phyloP scores from a whole-genome alignment of 306 rosid genomes.

The Hippophae tibetana region DNA sequence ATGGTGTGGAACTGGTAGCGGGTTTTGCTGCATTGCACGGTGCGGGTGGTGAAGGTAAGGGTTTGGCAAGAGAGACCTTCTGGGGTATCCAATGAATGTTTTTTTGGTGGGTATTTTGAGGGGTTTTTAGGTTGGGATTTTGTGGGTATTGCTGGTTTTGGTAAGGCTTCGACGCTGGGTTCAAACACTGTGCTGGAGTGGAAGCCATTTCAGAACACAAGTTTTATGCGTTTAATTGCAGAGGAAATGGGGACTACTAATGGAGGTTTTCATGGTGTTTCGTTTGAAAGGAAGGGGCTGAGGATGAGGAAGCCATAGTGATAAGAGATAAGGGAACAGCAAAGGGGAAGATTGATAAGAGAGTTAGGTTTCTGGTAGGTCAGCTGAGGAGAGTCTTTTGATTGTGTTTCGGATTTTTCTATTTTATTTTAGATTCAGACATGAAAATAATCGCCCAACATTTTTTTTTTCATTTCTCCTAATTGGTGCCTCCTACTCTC shows the following conservation, averaged over 20 bases:
- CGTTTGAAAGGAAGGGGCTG: slow-evolving; percentile 1
- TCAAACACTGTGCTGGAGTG: slow-evolving; percentile 56
- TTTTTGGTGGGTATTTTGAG: slow-evolving; percentile 23
- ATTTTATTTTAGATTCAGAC: too few relatives aligned
- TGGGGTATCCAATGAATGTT: slow-evolving; percentile 34
- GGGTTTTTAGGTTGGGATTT: slow-evolving; percentile 34
- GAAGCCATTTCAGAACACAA: slow-evolving; percentile 39
- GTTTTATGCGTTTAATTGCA: too few relatives aligned
- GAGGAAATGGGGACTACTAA: background rate
- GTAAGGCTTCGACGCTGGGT: slow-evolving; percentile 37
- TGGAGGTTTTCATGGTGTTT: slow-evolving; percentile 15
- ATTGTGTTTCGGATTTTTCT: too few relatives aligned
- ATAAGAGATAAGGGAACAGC: slow-evolving; percentile 5
- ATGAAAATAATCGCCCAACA: too few relatives aligned
- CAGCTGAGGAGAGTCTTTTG: background rate
- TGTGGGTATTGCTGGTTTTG: slow-evolving; percentile 36
- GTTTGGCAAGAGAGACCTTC: slow-evolving; percentile 39
- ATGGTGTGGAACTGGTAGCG: slow-evolving; percentile 17
- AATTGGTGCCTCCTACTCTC: too few relatives aligned
- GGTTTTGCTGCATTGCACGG: slow-evolving; percentile 24
- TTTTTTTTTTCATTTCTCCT: too few relatives aligned
- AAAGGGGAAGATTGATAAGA: slow-evolving; percentile 4
- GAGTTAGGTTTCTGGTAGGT: background rate
- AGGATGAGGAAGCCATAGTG: slow-evolving; percentile 7
- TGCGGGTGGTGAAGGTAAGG: slow-evolving; percentile 15